These are phyloP conservation scores for Eudorina sp. DNA, from an alignment of 139 green algal species.

Conservation along the genomic window DNA sequence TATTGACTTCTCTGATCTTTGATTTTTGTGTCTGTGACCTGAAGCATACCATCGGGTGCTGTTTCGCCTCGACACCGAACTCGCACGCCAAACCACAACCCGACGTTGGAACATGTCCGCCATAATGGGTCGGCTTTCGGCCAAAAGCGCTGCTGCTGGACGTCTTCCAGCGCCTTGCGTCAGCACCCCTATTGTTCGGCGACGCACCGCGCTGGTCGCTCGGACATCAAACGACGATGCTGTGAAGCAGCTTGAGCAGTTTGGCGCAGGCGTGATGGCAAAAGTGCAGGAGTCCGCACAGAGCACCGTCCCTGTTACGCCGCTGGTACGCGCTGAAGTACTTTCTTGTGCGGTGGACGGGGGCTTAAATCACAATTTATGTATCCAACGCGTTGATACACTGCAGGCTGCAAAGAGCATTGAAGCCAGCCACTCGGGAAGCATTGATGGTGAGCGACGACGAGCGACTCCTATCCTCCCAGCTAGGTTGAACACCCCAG, in stretches of 20 bases:
- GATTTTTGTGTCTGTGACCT: too few species aligned
- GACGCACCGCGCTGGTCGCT: neutral
- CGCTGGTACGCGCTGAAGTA: neutral
- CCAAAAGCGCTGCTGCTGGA: neutral
- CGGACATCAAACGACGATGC: neutral
- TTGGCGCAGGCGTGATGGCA: neutral
- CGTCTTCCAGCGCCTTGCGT: neutral
- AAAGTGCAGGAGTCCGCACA: neutral
- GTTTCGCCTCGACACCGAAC: too few species aligned
- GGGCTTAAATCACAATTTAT: too few species aligned
- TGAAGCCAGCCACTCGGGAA: neutral
- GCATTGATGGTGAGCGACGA: constrained; percentile 35
- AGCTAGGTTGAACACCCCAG: too few species aligned
- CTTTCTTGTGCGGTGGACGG: too few species aligned
- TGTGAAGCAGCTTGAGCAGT: constrained; percentile 32
- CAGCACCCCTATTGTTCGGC: neutral
- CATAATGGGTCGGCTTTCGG: neutral
- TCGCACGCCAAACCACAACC: too few species aligned
- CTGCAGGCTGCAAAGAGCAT: constrained; percentile 3
- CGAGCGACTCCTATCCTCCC: too few species aligned
- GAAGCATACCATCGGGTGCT: too few species aligned
- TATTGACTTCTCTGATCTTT: too few species aligned
- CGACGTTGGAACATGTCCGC: neutral
- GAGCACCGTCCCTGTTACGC: neutral
- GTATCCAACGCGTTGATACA: neutral